Base-by-base conservation (phyloP, 1,284 basidiomycete species). In the Ustilago hordei region DNA sequence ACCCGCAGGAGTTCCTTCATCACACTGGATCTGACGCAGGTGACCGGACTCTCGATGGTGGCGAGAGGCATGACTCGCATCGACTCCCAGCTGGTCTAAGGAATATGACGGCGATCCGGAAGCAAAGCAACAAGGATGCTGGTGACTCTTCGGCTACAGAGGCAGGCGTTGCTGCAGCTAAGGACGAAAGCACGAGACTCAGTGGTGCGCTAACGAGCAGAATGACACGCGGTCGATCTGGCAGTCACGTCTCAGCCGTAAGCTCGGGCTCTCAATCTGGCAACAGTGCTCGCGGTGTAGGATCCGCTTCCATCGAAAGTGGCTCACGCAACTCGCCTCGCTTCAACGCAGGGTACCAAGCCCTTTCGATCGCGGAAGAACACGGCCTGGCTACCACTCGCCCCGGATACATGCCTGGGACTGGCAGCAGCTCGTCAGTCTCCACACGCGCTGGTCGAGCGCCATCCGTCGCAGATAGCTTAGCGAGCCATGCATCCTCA, bases 1-100 rank as follows among this genome's bases (percentile, higher is more conserved):
- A 79, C 28, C 35, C 68, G 31, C 77, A 79, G 31, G 77, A 79
- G 43, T 79, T 76, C 31, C 60, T 79, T 15, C 66, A 68, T n/a
- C 65, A 69, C 17, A 55, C 55, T 6, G 56, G 19, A 2, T 56
- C 72, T 1, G 52, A 60, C 17, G 28, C 58, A 6, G 59, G 61
- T 19, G 68, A 64, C 32, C 59, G 23, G 34, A 78, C 55, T 12
- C 39, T 64, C 6, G 76, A 68, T 12, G 73, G 65, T 13, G 60
- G 61, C 15, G 76, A 78, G 34, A 62, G 43, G 32, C 64, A 72
- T 36, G 69, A 75, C 48, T 58, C 53, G 15, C 73, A 75, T 35
- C 55, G 41, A 4, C 60, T 78, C 1, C 76, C 76, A 1, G 72
- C 61, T 31, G 64, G 59, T 4, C 43, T 78, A 38, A 64, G 76